These are phyloP conservation scores for Leptosphaerulina australis DNA, from an alignment of 2,329 filamentous ascomycete species.

Conservation along the genomic window DNA sequence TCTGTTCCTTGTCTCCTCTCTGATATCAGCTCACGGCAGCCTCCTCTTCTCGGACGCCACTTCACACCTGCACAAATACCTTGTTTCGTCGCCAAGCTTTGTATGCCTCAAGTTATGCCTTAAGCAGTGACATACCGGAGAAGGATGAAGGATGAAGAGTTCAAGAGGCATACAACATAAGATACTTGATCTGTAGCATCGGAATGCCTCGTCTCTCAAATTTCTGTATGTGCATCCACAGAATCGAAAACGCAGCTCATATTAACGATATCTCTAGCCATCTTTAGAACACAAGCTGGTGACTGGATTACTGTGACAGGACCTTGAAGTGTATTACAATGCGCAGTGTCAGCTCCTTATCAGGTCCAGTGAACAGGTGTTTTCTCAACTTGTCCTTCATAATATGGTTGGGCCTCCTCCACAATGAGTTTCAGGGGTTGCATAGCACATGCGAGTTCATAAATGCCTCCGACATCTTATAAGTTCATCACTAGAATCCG, in stretches of 20 bases:
- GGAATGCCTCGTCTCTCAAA: constrained; percentile 5
- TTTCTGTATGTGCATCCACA: too few relatives aligned
- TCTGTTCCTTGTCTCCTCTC: neutral
- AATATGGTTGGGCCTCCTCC: neutral
- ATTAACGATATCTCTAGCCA: too few relatives aligned
- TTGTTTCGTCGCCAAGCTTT: neutral
- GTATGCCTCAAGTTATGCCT: too few relatives aligned
- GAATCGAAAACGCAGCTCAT: too few relatives aligned
- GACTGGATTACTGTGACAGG: too few relatives aligned
- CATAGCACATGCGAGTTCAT: neutral
- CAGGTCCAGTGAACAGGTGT: neutral
- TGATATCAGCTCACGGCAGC: constrained; percentile 5
- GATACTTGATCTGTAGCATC: neutral
- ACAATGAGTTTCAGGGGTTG: neutral
- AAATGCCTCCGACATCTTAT: neutral
- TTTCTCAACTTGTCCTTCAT: neutral
- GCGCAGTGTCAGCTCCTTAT: too few relatives aligned
- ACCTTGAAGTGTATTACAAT: too few relatives aligned
- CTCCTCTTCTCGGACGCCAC: neutral
- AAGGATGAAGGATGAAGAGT: neutral
- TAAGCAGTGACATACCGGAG: too few relatives aligned
- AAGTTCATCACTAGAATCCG: too few relatives aligned
- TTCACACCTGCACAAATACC: neutral
- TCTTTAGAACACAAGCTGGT: too few relatives aligned
- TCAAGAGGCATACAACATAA: neutral